These are phyloP conservation scores for Radiomyces spectabilis DNA, from an alignment of 192 early-diverging fungal species.

Conservation along the genomic window DNA sequence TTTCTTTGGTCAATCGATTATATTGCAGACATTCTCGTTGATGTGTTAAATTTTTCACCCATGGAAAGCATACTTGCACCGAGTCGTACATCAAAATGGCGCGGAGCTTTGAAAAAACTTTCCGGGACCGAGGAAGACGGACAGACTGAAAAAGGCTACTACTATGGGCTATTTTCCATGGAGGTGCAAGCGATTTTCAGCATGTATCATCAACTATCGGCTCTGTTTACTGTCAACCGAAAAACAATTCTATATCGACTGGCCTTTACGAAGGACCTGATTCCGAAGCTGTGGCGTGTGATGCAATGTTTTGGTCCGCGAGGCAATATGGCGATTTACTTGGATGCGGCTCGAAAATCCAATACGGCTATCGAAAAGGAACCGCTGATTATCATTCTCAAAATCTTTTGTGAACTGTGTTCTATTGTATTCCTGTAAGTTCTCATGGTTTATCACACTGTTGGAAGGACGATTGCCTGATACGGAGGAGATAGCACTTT, in stretches of 20 bases:
- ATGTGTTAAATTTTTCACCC: too few relatives aligned
- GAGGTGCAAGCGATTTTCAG: slow-evolving; percentile 35
- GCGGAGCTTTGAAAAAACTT: too few relatives aligned
- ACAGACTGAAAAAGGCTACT: not conserved
- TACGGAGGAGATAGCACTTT: slow-evolving; percentile 2
- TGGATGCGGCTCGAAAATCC: slow-evolving; percentile 39
- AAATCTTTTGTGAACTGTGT: slow-evolving; percentile 56
- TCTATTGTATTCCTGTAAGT: slow-evolving; percentile 53
- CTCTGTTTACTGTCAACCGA: slow-evolving; percentile 31
- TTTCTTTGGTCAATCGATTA: slow-evolving; percentile 25
- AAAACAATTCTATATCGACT: slow-evolving; percentile 43
- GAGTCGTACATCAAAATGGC: too few relatives aligned
- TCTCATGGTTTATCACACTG: not conserved
- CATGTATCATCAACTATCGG: slow-evolving; percentile 30
- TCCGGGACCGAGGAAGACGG: too few relatives aligned
- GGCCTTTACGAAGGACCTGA: slow-evolving; percentile 38
- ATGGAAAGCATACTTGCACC: slow-evolving; percentile 12
- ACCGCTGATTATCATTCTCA: slow-evolving; percentile 45
- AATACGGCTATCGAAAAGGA: slow-evolving; percentile 38
- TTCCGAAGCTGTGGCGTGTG: slow-evolving; percentile 51
- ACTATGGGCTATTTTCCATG: slow-evolving; percentile 27
- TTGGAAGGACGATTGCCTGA: too few relatives aligned
- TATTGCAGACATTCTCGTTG: too few relatives aligned
- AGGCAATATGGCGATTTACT: slow-evolving; percentile 46
- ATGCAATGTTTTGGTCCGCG: slow-evolving; percentile 50